Evolutionary conservation across 2,329 filamentous ascomycete genomes (phyloP), one percentile per base, ranked within the genome.

Genomic region (Aureobasidium musti): DNA sequence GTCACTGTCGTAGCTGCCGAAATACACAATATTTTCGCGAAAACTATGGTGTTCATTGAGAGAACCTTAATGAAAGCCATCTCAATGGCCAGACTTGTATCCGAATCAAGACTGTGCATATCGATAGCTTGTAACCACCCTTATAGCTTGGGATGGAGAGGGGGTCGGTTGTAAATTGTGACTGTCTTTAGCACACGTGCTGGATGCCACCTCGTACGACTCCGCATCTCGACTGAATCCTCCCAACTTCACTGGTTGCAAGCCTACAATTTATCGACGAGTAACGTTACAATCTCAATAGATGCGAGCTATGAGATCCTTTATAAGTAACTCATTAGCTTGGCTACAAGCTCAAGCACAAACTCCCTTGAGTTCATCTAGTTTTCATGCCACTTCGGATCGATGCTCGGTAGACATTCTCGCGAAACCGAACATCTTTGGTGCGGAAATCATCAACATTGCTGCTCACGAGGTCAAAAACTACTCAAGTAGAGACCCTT

Each of bases 271-370:
- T 23, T 10, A 1, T 37, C 21, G 1, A n/a, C n/a, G n/a, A n/a
- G n/a, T n/a, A n/a, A n/a, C n/a, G 23, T 17, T 3, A 35, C 5
- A 54, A 53, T 8, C 17, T 21, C 28, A 21, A 28, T 7, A 2
- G 5, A 17, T 8, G n/a, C 41, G 2, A 41, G 7, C 11, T 28
- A 63, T 63, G 59, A 63, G 23, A 28, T 64, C 49, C 21, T n/a
- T 64, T 17, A 19, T 64, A 8, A 17, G 49, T 13, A 28, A 41
- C 26, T 19, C 49, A 7, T 23, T 45, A 19, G 61, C 61, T 35
- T 43, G 17, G 61, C 61, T 64, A 5, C 49, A 64, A 45, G 47
- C 49, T 21, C 49, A 52, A 52, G 33, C 50, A 21, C 47, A 52
- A 52, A 1, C n/a, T 14, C 37, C 49, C 23, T 23, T 64, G 5